Evolutionary conservation across 306 rosid genomes (phyloP), one percentile per base, ranked within the genome.

Genomic region (Gynostemma pentaphyllum): DNA sequence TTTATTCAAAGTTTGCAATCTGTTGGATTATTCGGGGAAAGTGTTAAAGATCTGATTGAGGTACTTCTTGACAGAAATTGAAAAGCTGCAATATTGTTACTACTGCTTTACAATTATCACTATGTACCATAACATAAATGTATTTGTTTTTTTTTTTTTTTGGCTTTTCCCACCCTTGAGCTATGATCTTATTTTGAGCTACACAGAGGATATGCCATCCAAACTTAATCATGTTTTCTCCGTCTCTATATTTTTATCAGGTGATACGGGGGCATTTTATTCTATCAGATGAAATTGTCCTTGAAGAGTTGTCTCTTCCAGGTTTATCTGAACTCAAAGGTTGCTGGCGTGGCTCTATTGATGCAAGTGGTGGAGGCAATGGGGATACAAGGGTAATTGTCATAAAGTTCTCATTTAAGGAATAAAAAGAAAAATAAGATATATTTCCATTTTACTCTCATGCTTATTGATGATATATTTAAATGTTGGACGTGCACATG

Each of bases 291-390:
- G 90, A 86, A 77, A 81, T 70, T 62, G 72, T 78, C 70, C 84
- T 82, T 59, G 95, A 88, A 78, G 94, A 86, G 62, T 55, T 78
- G 61, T 78, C 80, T 68, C 95, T 88, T 66, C 98, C 95, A 3
- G 90, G 83, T 73, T 81, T 92, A 70, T 85, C 85, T 71, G 98
- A 92, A 69, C 82, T 87, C 66, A 82, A 75, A 82, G 96, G 98
- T 66, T 74, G 71, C 22, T 92, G 96, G 96, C 85, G 30, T 76
- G 98, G 96, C 63, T 92, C 94, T 81, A 87, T 92, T 64, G 83
- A 81, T 74, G 98, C 98, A 30, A 86, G 90, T 69, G 98, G 98
- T 28, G 98, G 98, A 47, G 95, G 98, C 77, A 86, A 88, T 74
- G 98, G 90, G 64, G 98, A 92, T 79, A 92, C 98, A 44, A 73